These are phyloP conservation scores for Lunasporangiospora selenospora DNA, from an alignment of 192 early-diverging fungal species.

Conservation along the genomic window DNA sequence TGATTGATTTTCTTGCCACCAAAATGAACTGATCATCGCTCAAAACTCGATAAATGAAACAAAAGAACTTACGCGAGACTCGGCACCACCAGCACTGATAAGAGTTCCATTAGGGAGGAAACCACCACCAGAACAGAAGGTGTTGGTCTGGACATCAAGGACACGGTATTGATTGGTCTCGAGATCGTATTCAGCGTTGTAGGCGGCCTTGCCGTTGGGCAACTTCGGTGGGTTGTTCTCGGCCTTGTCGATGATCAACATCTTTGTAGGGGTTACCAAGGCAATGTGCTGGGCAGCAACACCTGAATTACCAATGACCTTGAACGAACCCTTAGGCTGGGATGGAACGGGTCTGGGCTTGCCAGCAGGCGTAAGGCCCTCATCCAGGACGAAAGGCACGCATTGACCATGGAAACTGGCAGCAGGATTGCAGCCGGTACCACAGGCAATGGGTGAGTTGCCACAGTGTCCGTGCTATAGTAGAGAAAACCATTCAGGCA, in stretches of 20 bases:
- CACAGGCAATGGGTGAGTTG: slow-evolving; percentile 36
- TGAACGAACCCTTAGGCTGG: slow-evolving; percentile 49
- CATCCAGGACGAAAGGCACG: not conserved
- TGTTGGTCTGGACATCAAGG: slow-evolving; percentile 54
- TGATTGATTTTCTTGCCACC: too few relatives aligned
- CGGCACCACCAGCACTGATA: slow-evolving; percentile 57
- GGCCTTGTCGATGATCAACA: slow-evolving; percentile 67
- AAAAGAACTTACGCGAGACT: slow-evolving; percentile 39
- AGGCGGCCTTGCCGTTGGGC: slow-evolving; percentile 48
- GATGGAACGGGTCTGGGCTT: slow-evolving; percentile 23
- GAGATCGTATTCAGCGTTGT: slow-evolving; percentile 54
- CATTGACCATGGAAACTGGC: slow-evolving; percentile 39
- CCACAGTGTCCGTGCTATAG: slow-evolving; percentile 43
- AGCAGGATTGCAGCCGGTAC: slow-evolving; percentile 16
- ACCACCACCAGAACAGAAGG: slow-evolving; percentile 63
- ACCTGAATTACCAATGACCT: slow-evolving; percentile 50
- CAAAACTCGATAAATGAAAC: not conserved
- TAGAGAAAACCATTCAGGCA: not conserved
- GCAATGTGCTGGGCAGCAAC: slow-evolving; percentile 60
- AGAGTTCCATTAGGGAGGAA: slow-evolving; percentile 57
- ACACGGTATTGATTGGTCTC: slow-evolving; percentile 48
- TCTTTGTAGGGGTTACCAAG: slow-evolving; percentile 49
- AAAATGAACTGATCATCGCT: too few relatives aligned
- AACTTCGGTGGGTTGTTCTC: slow-evolving; percentile 38
- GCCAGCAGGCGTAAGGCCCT: not conserved